Percentiles rank a stretch among this genome's conserved stretches.
Evolutionary conservation across 2,329 filamentous ascomycete genomes (phyloP).

Genomic region (Plectosphaerella cucumerina): DNA sequence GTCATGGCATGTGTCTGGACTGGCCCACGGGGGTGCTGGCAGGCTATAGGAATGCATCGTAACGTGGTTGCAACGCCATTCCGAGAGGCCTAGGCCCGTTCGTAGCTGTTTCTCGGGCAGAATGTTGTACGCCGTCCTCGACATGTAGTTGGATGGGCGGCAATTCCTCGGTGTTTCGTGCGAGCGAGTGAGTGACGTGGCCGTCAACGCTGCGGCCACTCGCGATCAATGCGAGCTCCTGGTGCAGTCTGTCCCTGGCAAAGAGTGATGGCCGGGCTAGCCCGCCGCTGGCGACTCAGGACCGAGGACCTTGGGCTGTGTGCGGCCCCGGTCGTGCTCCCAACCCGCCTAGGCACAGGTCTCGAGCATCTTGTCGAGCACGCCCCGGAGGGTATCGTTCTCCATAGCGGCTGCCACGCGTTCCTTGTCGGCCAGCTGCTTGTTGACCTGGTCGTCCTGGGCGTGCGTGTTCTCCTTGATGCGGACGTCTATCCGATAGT

Average conservation of each 20-base stretch:
- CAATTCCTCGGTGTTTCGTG: too few relatives aligned
- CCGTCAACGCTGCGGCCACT: neutral
- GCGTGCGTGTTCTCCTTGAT: conserved; percentile 97
- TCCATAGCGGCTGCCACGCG: conserved; percentile 90
- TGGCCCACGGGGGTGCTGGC: too few relatives aligned
- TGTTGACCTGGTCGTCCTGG: conserved; percentile 93
- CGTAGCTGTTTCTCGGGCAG: too few relatives aligned
- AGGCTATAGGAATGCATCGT: too few relatives aligned
- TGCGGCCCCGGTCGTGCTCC: too few relatives aligned
- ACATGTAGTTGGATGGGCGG: too few relatives aligned
- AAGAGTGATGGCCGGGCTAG: neutral
- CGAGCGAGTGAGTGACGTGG: too few relatives aligned
- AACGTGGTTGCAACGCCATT: too few relatives aligned
- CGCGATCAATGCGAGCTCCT: neutral
- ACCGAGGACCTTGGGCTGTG: neutral
- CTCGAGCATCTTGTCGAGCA: conserved; percentile 90
- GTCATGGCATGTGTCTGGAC: too few relatives aligned
- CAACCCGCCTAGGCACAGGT: conserved; percentile 57
- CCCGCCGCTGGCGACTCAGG: neutral
- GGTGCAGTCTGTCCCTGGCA: neutral
- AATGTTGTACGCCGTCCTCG: too few relatives aligned
- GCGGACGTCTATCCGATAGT: conserved; percentile 86
- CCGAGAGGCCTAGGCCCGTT: too few relatives aligned
- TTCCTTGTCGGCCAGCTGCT: conserved; percentile 95
- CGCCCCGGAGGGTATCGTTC: conserved; percentile 83